Evolutionary conservation across 768 basidiomycete species (phyloP).

Genomic region (Cubamyces lactineus): DNA sequence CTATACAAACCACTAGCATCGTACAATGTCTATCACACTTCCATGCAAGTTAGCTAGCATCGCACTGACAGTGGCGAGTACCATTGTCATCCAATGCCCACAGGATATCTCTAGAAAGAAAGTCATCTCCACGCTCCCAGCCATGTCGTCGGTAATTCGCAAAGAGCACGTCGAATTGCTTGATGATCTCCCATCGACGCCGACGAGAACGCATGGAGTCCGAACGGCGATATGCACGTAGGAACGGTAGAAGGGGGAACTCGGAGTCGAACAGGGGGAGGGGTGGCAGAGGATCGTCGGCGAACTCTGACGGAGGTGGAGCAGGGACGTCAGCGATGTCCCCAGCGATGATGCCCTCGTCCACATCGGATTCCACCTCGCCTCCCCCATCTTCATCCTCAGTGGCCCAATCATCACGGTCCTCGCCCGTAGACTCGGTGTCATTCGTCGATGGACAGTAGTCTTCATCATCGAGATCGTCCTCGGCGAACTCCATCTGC

Average conservation of each 20-base stretch:
- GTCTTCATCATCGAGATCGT: neutral
- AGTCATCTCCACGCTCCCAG: slow-evolving; percentile 2
- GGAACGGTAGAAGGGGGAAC: neutral
- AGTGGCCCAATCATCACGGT: too few species aligned
- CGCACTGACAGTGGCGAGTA: too few species aligned
- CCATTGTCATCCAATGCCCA: too few species aligned
- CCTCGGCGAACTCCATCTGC: neutral
- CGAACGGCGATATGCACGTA: neutral
- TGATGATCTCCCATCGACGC: slow-evolving; percentile 7
- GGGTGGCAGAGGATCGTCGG: neutral
- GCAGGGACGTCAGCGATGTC: neutral
- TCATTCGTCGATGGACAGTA: neutral
- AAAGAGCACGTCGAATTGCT: slow-evolving; percentile 9
- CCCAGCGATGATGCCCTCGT: neutral
- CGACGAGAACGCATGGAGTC: slow-evolving; percentile 1
- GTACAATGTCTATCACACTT: too few species aligned
- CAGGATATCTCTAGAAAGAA: neutral
- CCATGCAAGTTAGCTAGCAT: too few species aligned
- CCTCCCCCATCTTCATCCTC: neutral
- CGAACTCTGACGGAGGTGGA: neutral
- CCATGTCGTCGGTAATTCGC: slow-evolving; percentile 5
- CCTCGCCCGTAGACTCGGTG: neutral
- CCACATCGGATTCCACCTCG: neutral
- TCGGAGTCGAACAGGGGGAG: neutral
- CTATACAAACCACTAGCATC: too few species aligned